These are phyloP conservation scores for Waltiozyma solani DNA, from an alignment of 1,139 yeast genomes.

Conservation along the genomic window DNA sequence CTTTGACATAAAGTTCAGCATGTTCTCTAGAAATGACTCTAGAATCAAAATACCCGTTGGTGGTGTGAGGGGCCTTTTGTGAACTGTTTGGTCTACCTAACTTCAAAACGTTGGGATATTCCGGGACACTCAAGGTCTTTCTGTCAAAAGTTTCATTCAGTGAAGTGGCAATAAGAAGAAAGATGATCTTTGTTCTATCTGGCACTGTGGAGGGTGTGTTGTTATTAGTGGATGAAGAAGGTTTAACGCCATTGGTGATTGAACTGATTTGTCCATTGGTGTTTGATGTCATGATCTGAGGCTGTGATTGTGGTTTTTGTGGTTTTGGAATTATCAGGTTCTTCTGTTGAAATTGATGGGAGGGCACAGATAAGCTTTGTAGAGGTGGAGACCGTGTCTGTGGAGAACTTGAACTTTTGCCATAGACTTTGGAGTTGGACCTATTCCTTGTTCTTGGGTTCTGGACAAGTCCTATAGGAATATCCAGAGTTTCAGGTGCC, in stretches of 20 bases:
- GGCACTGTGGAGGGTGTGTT: constrained; percentile 1
- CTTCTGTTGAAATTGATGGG: background rate
- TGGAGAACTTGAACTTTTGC: constrained; percentile 4
- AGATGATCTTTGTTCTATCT: constrained; percentile 22
- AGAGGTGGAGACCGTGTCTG: background rate
- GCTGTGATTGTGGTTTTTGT: background rate
- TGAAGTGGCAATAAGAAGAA: constrained; percentile 58
- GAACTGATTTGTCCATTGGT: background rate
- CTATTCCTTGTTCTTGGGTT: constrained; percentile 11
- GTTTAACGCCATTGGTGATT: background rate
- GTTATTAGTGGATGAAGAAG: background rate
- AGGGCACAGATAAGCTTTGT: background rate
- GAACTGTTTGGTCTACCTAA: constrained; percentile 81
- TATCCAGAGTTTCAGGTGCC: constrained; percentile 7
- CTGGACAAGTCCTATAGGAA: constrained; percentile 9
- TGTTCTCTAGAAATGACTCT: constrained; percentile 89
- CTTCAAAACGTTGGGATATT: constrained; percentile 72
- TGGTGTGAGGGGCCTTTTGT: constrained; percentile 61
- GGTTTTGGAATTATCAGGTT: background rate
- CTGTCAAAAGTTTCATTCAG: constrained; percentile 76
- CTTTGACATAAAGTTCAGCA: constrained; percentile 70
- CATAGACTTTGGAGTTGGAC: constrained; percentile 16
- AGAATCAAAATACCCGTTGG: constrained; percentile 91
- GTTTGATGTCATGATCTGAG: background rate
- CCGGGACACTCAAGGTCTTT: constrained; percentile 73